Base-by-base conservation (phyloP, 2,329 filamentous ascomycete species). In the Epichloe sibirici region DNA sequence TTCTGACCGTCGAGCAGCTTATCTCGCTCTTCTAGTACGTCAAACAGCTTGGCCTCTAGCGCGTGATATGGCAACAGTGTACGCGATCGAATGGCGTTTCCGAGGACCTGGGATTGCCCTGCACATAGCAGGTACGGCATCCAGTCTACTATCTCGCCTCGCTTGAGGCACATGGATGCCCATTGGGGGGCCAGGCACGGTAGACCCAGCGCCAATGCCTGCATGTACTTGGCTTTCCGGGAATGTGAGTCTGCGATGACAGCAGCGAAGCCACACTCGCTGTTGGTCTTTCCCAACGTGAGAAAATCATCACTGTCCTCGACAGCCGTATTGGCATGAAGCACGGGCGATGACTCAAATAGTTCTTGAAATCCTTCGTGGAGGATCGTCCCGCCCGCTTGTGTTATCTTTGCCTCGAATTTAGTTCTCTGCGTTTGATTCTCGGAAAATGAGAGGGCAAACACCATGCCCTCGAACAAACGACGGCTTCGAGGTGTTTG, bases 221-320 rank as follows among this genome's bases (percentile, higher is more conserved):
- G 90, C 76, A 97, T 87, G 66, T 93, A 96, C 65, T 97, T 98
- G 48, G 83, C 80, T 57, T 89, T 90, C 46, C 91, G 82, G 6
- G 87, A 93, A 65, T 95, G 86, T 4, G 81, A 79, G 62, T 97
- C 88, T 0, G 90, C 85, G 55, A 98, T 87, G 13, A 97, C 72
- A 4, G 89, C 90, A 0, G 87, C 82, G 63, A 98, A 97, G 0
- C 88, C 85, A 1, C 83, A 72, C 2, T 76, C 69, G 38, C 71
- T 62, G 23, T 78, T 77, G 23, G 72, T 66, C 11, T 72, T 58
- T 2, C 71, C 80, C 0, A 94, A 73, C 1, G 66, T 71, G 17
- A 93, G 50, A 13, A 51, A 57, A 25, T 57, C 63, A 44, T 63
- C 51, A 57, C 66, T 55, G 51, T 66, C 65, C 56, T 52, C 62